Evolutionary conservation across 176 grass and related monocot species (phyloP), one percentile per base, ranked within the genome.

Genomic region (Alopecurus myosuroides): DNA sequence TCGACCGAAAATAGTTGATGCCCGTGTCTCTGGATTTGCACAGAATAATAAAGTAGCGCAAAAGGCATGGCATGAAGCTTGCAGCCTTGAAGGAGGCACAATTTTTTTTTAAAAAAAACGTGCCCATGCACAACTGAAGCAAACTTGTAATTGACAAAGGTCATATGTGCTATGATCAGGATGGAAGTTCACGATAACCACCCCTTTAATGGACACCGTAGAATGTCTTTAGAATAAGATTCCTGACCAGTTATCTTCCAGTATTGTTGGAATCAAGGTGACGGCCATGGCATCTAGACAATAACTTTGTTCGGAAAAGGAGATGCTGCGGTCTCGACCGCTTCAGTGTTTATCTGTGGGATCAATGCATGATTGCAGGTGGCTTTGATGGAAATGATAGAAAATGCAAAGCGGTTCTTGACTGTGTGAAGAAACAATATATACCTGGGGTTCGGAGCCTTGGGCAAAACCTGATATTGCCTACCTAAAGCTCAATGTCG

Each of bases 21-120:
- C n/a, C 56, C 1, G 13, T 46, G 31, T 29, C 25, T 84, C 84
- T 0, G 51, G 83, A 79, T 56, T 79, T 75, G 84, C 0, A 86
- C 66, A 80, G 73, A 83, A 80, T 25, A 83, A 12, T 52, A 83
- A 80, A 83, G 73, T 86, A 82, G 64, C 81, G 58, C 60, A 75
- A 49, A 9, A 84, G 84, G 20, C 7, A 41, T 41, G 7, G 9
- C 40, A 42, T 10, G 40, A 42, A 42, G 1, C 40, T 9, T 42
- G 40, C 40, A 42, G 40, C 9, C 9, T 84, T 80, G 58, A 44
- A 44, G 18, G 29, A 49, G 48, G 68, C n/a, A n/a, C n/a, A n/a
- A n/a, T n/a, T n/a, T n/a, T n/a, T n/a, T n/a, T n/a, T n/a, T n/a
- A n/a, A n/a, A n/a, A n/a, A n/a, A n/a, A n/a, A n/a, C n/a, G n/a